phyloP scores from a whole-genome alignment of 306 rosid species.

The Trifolium dubium region DNA sequence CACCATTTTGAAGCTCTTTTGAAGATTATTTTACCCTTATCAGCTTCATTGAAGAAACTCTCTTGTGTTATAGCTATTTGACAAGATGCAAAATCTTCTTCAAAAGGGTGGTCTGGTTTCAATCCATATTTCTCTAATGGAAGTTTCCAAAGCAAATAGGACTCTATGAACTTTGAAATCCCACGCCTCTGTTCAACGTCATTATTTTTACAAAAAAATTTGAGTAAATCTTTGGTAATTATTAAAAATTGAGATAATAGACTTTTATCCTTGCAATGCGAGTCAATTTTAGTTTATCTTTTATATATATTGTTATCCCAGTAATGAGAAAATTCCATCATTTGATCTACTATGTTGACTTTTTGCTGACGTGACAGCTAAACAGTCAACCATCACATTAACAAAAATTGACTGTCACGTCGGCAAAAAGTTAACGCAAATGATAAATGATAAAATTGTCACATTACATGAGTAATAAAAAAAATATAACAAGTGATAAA shows the following conservation, averaged over 20 bases:
- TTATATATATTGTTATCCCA: too few relatives aligned
- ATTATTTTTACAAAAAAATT: neutral
- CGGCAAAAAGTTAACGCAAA: too few relatives aligned
- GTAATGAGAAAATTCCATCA: too few relatives aligned
- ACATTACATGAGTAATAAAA: too few relatives aligned
- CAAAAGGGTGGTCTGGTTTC: constrained; percentile 73
- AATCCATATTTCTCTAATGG: constrained; percentile 70
- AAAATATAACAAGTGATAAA: too few relatives aligned
- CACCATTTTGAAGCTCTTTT: constrained; percentile 67
- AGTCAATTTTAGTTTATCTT: too few relatives aligned
- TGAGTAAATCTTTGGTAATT: neutral
- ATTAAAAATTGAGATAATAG: neutral
- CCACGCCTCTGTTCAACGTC: constrained; percentile 53
- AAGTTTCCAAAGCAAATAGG: constrained; percentile 61
- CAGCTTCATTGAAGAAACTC: constrained; percentile 68
- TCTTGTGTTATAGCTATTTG: constrained; percentile 75
- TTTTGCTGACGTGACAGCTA: too few relatives aligned
- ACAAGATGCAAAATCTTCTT: constrained; percentile 79
- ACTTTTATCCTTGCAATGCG: too few relatives aligned
- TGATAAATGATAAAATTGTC: too few relatives aligned
- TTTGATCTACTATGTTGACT: too few relatives aligned
- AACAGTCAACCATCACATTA: too few relatives aligned
- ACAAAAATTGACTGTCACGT: too few relatives aligned
- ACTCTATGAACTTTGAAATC: constrained; percentile 66
- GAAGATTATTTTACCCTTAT: constrained; percentile 65